These are phyloP conservation scores for Penicillium sp. DNA, from an alignment of 2,329 filamentous ascomycete species.

Conservation along the genomic window DNA sequence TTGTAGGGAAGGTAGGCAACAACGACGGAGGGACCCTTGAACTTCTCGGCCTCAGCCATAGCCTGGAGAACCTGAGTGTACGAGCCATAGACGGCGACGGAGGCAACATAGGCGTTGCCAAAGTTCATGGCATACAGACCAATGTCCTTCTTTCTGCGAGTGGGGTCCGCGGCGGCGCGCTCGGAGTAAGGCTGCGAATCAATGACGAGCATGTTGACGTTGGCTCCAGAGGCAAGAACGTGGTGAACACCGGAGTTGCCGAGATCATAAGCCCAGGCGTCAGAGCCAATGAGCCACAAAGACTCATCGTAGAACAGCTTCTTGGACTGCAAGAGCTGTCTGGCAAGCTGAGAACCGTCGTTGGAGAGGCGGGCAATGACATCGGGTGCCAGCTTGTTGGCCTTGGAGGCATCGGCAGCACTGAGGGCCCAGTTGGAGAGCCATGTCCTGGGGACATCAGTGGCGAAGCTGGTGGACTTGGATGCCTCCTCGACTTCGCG, in stretches of 20 bases:
- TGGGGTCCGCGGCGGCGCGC: constrained; percentile 69
- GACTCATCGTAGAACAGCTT: constrained; percentile 86
- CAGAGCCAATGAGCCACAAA: constrained; percentile 87
- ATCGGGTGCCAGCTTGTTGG: constrained; percentile 68
- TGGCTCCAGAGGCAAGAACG: constrained; percentile 90
- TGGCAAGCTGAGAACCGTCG: constrained; percentile 70
- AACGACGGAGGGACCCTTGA: constrained; percentile 85
- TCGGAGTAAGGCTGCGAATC: constrained; percentile 95
- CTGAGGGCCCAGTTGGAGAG: constrained; percentile 75
- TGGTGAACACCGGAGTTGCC: constrained; percentile 98
- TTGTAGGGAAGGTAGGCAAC: constrained; percentile 93
- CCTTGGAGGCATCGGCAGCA: constrained; percentile 63
- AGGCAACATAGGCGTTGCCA: constrained; percentile 93
- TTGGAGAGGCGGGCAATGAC: constrained; percentile 68
- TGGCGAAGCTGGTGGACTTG: constrained; percentile 66
- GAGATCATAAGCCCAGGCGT: constrained; percentile 95
- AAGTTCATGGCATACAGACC: constrained; percentile 99
- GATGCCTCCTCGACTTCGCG: constrained; percentile 69
- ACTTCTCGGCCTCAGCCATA: constrained; percentile 92
- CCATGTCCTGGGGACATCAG: constrained; percentile 65
- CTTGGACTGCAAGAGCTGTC: constrained; percentile 65
- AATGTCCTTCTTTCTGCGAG: constrained; percentile 94
- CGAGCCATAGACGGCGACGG: constrained; percentile 93
- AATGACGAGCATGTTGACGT: constrained; percentile 97
- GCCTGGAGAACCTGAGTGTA: constrained; percentile 97